These are phyloP conservation scores for Coprinopsis sp. DNA, from an alignment of 768 basidiomycete genomes.

Conservation along the genomic window DNA sequence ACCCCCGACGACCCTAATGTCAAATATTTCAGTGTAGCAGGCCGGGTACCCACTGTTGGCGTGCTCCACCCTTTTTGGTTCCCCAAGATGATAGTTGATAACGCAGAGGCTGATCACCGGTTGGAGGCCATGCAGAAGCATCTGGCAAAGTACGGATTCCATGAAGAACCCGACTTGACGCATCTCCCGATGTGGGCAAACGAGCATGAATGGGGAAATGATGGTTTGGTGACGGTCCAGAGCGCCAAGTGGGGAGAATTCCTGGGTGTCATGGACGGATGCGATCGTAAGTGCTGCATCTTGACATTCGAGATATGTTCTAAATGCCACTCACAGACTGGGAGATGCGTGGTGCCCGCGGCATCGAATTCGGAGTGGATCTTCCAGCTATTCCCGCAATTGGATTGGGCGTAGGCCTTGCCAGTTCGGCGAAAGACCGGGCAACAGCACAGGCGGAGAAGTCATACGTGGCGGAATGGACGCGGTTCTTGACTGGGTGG, in stretches of 20 bases:
- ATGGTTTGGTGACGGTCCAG: conserved; percentile 88
- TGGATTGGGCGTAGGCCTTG: conserved; percentile 26
- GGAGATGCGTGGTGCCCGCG: conserved; percentile 89
- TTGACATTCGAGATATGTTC: background rate
- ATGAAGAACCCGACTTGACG: conserved; percentile 5
- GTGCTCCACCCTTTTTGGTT: conserved; percentile 97
- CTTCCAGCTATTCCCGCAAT: conserved; percentile 46
- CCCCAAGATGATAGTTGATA: conserved; percentile 91
- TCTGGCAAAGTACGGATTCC: conserved; percentile 19
- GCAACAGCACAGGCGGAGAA: conserved; percentile 20
- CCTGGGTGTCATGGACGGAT: conserved; percentile 81
- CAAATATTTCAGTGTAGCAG: conserved; percentile 90
- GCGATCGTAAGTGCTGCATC: conserved; percentile 55
- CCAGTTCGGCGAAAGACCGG: conserved; percentile 9
- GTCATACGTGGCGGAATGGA: conserved; percentile 59
- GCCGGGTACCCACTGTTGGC: conserved; percentile 57
- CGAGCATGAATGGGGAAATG: conserved; percentile 74
- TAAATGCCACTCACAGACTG: conserved; percentile 49
- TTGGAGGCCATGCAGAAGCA: conserved; percentile 35
- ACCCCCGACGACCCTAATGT: conserved; percentile 78
- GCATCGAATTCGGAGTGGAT: conserved; percentile 63
- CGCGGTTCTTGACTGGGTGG: conserved; percentile 57
- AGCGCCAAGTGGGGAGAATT: conserved; percentile 97
- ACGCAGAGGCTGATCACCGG: conserved; percentile 62
- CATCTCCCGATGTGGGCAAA: conserved; percentile 41